Percentiles rank a stretch among this genome's conserved stretches.
These are phyloP conservation scores for Paramecium bursaria DNA, from an alignment of 73 alveolate genomes.

Conservation along the genomic window DNA sequence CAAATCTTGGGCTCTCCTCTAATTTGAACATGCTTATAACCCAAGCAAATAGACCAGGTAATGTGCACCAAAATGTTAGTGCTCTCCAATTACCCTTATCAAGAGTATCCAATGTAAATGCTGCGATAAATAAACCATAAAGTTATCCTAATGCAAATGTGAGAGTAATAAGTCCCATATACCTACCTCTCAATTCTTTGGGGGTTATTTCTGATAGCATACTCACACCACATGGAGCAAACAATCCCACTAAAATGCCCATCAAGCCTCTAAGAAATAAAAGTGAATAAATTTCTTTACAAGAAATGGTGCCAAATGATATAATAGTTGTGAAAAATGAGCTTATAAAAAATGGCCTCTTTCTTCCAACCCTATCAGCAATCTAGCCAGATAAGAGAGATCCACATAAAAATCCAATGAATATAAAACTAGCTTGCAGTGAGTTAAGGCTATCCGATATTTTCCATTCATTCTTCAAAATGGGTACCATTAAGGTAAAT, in stretches of 20 bases:
- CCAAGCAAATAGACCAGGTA: constrained; percentile 72
- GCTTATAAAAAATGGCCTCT: constrained; percentile 60
- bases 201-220: constrained; percentile 68
- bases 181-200: constrained; percentile 67
- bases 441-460: constrained; percentile 63
- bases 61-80: constrained; percentile 56
- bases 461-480: constrained; percentile 69
- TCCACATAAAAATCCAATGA: constrained; percentile 64
- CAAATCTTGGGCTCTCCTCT: constrained; percentile 68
- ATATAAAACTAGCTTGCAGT: constrained; percentile 61
- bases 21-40: constrained; percentile 45
- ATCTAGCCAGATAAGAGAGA: constrained; percentile 62
- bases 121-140: constrained; percentile 64
- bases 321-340: constrained; percentile 58
- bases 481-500: constrained; percentile 69
- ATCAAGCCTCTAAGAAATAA: constrained; percentile 51
- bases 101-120: constrained; percentile 34
- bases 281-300: constrained; percentile 52
- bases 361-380: constrained; percentile 70
- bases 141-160: constrained; percentile 63
- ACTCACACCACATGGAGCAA: constrained; percentile 68
- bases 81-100: constrained; percentile 73
- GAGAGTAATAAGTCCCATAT: constrained; percentile 65
- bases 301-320: constrained; percentile 24
- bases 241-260: constrained; percentile 69